These are phyloP conservation scores for Melastoma candidum DNA, from an alignment of 441 rosid genomes.

Conservation along the genomic window DNA sequence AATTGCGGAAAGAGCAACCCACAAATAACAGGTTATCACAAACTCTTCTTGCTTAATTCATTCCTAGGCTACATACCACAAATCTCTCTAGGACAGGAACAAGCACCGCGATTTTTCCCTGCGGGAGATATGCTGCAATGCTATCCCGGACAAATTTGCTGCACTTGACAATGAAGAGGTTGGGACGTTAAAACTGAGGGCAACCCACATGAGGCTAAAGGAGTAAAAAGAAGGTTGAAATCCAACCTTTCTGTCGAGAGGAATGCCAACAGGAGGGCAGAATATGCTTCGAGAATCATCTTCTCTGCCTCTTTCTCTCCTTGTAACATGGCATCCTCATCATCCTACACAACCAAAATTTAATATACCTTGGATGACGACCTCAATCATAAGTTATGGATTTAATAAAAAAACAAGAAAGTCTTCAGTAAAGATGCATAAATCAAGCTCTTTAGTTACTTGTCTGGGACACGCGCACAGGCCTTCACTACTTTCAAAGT, in stretches of 20 bases:
- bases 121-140: constrained; percentile 75
- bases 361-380: background rate
- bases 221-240: constrained; percentile 3
- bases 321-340: constrained; percentile 71
- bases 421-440: too few species aligned
- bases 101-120: constrained; percentile 49
- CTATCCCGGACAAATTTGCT: constrained; percentile 70
- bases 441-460: too few species aligned
- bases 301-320: constrained; percentile 98
- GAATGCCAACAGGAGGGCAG: constrained; percentile 92
- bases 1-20: background rate
- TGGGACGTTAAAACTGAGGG: background rate
- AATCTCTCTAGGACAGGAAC: constrained; percentile 98
- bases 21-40: background rate
- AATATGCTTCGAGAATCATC: constrained; percentile 96
- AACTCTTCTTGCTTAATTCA: background rate
- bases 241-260: constrained; percentile 88
- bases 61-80: constrained; percentile 52
- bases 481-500: too few species aligned
- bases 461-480: too few species aligned
- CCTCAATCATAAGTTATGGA: too few species aligned
- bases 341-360: constrained; percentile 35
- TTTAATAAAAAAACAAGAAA: too few species aligned
- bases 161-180: constrained; percentile 22
- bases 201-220: background rate